Percentiles rank a stretch among this genome's conserved stretches.
Evolutionary conservation across 2,329 filamentous ascomycete species (phyloP).

Genomic region (Blastomyces parvus): DNA sequence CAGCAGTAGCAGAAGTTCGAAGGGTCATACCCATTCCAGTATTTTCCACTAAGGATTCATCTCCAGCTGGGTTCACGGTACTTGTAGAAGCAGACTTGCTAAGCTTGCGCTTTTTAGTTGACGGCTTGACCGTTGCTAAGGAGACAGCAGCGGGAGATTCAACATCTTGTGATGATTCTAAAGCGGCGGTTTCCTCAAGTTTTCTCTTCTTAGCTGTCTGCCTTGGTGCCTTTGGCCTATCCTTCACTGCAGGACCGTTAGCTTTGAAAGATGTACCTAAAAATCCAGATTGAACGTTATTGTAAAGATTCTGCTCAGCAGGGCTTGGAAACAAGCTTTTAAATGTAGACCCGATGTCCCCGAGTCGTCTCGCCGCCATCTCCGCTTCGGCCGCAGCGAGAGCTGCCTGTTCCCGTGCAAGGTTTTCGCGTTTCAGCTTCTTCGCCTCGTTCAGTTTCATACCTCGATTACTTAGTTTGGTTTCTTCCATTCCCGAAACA

Average conservation of each 20-base stretch:
- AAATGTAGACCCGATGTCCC: constrained; percentile 31
- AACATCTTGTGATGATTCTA: constrained; percentile 18
- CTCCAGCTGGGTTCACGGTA: constrained; percentile 15
- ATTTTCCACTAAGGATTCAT: constrained; percentile 15
- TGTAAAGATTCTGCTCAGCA: constrained; percentile 18
- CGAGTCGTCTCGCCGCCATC: constrained; percentile 30
- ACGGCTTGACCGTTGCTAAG: constrained; percentile 21
- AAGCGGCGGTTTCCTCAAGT: constrained; percentile 39
- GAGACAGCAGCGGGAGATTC: constrained; percentile 19
- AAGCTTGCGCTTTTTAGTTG: constrained; percentile 33
- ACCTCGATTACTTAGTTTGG: constrained; percentile 47
- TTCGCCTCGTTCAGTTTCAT: constrained; percentile 54
- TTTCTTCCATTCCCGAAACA: constrained; percentile 36
- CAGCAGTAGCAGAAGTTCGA: neutral
- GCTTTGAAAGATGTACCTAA: constrained; percentile 19
- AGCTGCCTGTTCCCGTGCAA: constrained; percentile 41
- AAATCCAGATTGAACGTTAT: constrained; percentile 18
- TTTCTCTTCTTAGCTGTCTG: constrained; percentile 43
- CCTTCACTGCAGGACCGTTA: constrained; percentile 20
- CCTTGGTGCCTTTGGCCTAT: constrained; percentile 21
- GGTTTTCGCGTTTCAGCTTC: constrained; percentile 49
- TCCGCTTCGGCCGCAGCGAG: constrained; percentile 31
- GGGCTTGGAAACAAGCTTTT: constrained; percentile 28
- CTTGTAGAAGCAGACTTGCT: constrained; percentile 22
- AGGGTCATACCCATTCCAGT: constrained; percentile 10